Base-by-base conservation (phyloP, 2,329 filamentous ascomycete genomes). In the Aspergillus pseudoterreus region DNA sequence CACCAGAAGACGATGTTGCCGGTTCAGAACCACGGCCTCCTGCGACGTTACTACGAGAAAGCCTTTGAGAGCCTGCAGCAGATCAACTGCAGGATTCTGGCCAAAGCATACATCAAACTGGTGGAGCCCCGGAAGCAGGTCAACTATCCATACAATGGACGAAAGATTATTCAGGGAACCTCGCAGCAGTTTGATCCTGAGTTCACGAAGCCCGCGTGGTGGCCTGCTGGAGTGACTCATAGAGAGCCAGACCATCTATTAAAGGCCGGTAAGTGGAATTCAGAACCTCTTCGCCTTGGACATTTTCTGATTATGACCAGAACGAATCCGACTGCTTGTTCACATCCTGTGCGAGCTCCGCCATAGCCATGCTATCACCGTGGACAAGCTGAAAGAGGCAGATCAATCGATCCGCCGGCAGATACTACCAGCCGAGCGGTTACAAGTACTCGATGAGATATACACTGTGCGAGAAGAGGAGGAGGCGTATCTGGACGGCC, bases 91-190 rank as follows among this genome's bases (percentile, higher is more conserved):
- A 65, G 67, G 15, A 62, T 67, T 6, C 55, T 70, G 4, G 67
- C 67, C 12, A 69, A 70, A 43, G 67, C 67, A 42, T 70, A 66
- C 49, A 59, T 70, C 54, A 70, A 69, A 50, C 50, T 68, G n/a
- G 63, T 70, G 4, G 67, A 70, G 51, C 67, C 67, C 12, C 64
- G 67, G 32, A 70, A 70, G 36, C 67, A 70, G 51, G 67, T 67
- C 24, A 68, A 69, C 41, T 68, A 65, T 36, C 67, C 67, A 8
- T 70, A 70, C 49, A 70, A 69, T 47, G 67, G 67, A 35, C 62
- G 63, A 12, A 68, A 63, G 41, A 56, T 63, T 14, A 62, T 68
- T 27, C 59, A 59, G 1, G 67, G 67, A 6, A 56, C 60, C 2
- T 60, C 66, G 6, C 63, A 67, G 45, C 58, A 64, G 33, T 60